These are phyloP conservation scores for Pholiota microspora DNA, from an alignment of 768 basidiomycete genomes.

Conservation along the genomic window DNA sequence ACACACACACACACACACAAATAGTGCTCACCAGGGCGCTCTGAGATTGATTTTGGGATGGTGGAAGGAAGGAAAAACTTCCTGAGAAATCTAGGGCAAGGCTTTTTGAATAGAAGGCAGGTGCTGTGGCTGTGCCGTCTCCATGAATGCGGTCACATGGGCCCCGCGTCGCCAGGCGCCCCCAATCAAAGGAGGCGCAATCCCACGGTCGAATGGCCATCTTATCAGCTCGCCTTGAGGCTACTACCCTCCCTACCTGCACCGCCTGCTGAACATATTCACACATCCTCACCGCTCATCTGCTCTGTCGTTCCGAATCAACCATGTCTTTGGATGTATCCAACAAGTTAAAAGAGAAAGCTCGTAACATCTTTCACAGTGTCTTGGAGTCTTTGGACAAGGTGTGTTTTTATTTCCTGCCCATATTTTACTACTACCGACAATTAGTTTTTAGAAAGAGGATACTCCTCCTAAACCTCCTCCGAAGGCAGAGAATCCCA, in stretches of 20 bases:
- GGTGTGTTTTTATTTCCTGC: slow-evolving; percentile 5
- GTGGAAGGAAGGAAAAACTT: background rate
- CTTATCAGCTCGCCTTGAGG: background rate
- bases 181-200: background rate
- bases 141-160: slow-evolving; percentile 5
- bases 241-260: background rate
- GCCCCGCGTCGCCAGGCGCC: background rate
- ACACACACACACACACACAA: slow-evolving; percentile 8
- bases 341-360: slow-evolving; percentile 5
- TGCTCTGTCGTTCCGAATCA: background rate
- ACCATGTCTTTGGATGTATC: background rate
- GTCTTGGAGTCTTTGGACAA: slow-evolving; percentile 12
- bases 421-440: background rate
- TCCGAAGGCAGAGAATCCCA: slow-evolving; percentile 17
- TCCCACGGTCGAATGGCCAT: background rate
- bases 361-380: slow-evolving; percentile 20
- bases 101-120: slow-evolving; percentile 1
- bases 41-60: background rate
- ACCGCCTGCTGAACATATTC: background rate
- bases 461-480: slow-evolving; percentile 14
- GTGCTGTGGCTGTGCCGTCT: background rate
- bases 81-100: background rate
- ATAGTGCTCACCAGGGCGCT: slow-evolving; percentile 3
- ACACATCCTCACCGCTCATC: background rate
- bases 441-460: slow-evolving; percentile 3